Conservation (phyloP, 2,329 filamentous ascomycete genomes). For the Aspergillus oerlinghausenensis region DNA sequence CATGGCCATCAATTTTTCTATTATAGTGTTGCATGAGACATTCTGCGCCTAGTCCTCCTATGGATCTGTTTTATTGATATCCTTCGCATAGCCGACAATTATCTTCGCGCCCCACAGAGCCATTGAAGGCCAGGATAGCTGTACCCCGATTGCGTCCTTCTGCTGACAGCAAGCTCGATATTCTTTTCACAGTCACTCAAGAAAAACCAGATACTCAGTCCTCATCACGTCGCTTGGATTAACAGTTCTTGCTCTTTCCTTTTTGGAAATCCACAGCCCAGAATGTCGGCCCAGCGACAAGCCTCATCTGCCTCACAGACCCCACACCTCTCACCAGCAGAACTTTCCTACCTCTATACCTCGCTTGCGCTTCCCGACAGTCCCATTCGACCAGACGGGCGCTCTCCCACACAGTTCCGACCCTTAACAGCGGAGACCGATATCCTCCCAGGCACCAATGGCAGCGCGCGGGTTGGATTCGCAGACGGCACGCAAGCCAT, state of each 20-base stretch:
- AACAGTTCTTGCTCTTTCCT: background rate
- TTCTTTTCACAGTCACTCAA: background rate
- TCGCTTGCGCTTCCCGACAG: slow-evolving; percentile 69
- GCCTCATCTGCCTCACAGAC: slow-evolving; percentile 45
- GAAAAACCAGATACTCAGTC: background rate
- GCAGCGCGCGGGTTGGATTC: slow-evolving; percentile 89
- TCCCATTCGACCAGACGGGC: slow-evolving; percentile 85
- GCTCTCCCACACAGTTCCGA: slow-evolving; percentile 78
- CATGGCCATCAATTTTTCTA: background rate
- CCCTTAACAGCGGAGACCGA: slow-evolving; percentile 85
- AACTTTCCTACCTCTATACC: slow-evolving; percentile 90
- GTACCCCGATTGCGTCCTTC: background rate
- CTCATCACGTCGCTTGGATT: background rate
- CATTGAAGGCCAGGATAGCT: background rate
- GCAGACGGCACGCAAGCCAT: slow-evolving; percentile 94
- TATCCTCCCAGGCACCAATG: slow-evolving; percentile 83
- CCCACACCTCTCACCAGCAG: slow-evolving; percentile 80
- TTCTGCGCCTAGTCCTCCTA: background rate
- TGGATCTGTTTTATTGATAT: background rate
- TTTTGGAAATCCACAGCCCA: slow-evolving; percentile 2
- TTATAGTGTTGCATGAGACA: background rate
- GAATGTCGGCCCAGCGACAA: slow-evolving; percentile 62
- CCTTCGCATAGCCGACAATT: background rate
- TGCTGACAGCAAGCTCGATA: background rate
- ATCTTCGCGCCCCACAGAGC: background rate